A percentile compares a stretch with the other conserved stretches of the same genome.
Evolutionary conservation across 345 rosid species (phyloP).

Genomic region (Aquilaria sinensis): DNA sequence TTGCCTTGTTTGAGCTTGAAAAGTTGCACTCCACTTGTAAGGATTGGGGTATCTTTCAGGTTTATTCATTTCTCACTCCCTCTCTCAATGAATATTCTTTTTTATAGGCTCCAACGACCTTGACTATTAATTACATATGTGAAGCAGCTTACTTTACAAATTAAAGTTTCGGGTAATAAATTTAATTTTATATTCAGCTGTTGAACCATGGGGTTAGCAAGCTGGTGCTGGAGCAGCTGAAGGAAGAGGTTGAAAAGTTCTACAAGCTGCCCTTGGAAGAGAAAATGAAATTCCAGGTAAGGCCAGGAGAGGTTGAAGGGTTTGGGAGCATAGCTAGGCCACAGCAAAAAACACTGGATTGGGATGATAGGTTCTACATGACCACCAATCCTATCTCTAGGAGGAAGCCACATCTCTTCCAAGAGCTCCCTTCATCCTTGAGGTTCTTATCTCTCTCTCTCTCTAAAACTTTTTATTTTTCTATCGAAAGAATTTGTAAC

Average conservation of each 20-base stretch:
- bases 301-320: slow-evolving; percentile 39
- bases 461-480: not conserved
- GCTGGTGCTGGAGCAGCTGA: slow-evolving; percentile 29
- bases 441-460: slow-evolving; percentile 18
- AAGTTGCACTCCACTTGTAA: too few species aligned
- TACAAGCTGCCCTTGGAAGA: slow-evolving; percentile 35
- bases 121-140: too few species aligned
- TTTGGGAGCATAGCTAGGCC: slow-evolving; percentile 24
- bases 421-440: slow-evolving; percentile 35
- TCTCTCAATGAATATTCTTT: too few species aligned
- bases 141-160: too few species aligned
- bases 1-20: too few species aligned
- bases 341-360: slow-evolving; percentile 37
- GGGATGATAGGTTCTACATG: slow-evolving; percentile 41
- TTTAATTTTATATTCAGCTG: slow-evolving; percentile 4
- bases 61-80: too few species aligned
- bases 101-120: too few species aligned
- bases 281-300: slow-evolving; percentile 39
- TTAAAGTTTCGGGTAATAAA: too few species aligned
- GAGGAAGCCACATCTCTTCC: slow-evolving; percentile 27
- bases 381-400: slow-evolving; percentile 27
- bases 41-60: not conserved
- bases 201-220: slow-evolving; percentile 35
- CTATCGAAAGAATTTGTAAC: too few species aligned
- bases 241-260: slow-evolving; percentile 26